phyloP scores from a whole-genome alignment of 1,139 yeast genomes.

The Dujonia santamariae region DNA sequence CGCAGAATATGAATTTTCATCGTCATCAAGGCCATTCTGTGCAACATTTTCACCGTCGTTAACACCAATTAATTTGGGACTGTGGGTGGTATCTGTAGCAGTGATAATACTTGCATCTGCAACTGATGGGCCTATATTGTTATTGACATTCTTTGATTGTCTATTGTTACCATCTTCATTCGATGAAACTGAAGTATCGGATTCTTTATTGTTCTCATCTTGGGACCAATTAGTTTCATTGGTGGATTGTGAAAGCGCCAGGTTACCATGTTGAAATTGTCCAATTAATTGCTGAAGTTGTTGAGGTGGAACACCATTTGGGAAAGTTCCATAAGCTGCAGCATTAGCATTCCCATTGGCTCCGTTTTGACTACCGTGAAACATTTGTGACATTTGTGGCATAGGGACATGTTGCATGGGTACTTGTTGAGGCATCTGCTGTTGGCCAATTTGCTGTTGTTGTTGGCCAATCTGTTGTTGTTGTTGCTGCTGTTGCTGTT shows the following conservation, averaged over 20 bases:
- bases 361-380: conserved; percentile 14
- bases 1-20: conserved; percentile 49
- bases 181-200: conserved; percentile 44
- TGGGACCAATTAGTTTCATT: conserved; percentile 49
- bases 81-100: conserved; percentile 8
- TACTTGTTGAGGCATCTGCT: conserved; percentile 5
- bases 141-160: conserved; percentile 4
- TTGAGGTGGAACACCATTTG: conserved; percentile 7
- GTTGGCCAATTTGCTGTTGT: conserved; percentile 3
- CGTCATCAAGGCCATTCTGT: conserved; percentile 13
- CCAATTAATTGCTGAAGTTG: conserved; percentile 22
- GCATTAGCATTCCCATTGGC: neutral
- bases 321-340: conserved; percentile 4
- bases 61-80: conserved; percentile 9
- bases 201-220: conserved; percentile 37
- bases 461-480: conserved; percentile 6
- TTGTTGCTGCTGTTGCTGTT: conserved; percentile 11
- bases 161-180: conserved; percentile 23
- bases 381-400: conserved; percentile 1
- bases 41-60: conserved; percentile 1
- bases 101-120: conserved; percentile 1
- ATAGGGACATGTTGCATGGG: conserved; percentile 8
- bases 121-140: neutral
- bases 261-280: conserved; percentile 24
- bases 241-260: conserved; percentile 41